Evolutionary conservation across 1,284 basidiomycete species (phyloP), one percentile per base, ranked within the genome.

Genomic region (Pulveroboletus ridleyi): DNA sequence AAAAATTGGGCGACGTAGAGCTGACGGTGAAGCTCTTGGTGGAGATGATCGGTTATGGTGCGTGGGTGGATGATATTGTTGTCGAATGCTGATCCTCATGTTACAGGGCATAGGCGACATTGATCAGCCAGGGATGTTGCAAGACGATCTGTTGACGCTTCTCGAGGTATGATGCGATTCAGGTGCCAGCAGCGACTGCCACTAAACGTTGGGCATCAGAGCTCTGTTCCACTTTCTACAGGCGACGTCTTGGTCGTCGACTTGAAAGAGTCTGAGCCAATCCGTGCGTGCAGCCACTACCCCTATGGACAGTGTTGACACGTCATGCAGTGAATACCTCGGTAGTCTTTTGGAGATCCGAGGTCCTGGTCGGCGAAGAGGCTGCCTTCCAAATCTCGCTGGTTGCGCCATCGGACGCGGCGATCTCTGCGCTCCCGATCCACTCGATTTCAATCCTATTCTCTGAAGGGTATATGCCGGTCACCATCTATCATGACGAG

Each of bases 11-110:
- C 2, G 89, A 93, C 69, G 86, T 92, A 35, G 92, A 94, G 65
- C 80, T 89, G 35, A 89, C 90, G 53, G 86, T 94, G 35, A 84
- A 83, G 65, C 76, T 95, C 23, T 75, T 95, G 63, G 73, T 95
- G n/a, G 93, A 96, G 75, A 90, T 95, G 87, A 79, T 96, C 62
- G 86, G 86, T 17, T 86, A 91, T 70, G 89, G 93, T 92, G 62
- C 66, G 82, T 68, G n/a, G 8, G 5, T n/a, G 18, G 10, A 14
- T 49, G 29, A 6, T 41, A 52, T 60, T 39, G 33, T 50, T 35
- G 39, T 50, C 29, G n/a, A 29, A 56, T 59, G 33, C 47, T 59
- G 18, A 68, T 63, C 15, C 53, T 61, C 61, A 50, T 15, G 4
- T 41, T 33, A 3, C n/a, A 46, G 22, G 22, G 41, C 39, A n/a